A percentile compares a stretch with the other conserved stretches of the same genome.
These are phyloP conservation scores for Fusarium luffae DNA, from an alignment of 2,329 filamentous ascomycete species.

Conservation along the genomic window DNA sequence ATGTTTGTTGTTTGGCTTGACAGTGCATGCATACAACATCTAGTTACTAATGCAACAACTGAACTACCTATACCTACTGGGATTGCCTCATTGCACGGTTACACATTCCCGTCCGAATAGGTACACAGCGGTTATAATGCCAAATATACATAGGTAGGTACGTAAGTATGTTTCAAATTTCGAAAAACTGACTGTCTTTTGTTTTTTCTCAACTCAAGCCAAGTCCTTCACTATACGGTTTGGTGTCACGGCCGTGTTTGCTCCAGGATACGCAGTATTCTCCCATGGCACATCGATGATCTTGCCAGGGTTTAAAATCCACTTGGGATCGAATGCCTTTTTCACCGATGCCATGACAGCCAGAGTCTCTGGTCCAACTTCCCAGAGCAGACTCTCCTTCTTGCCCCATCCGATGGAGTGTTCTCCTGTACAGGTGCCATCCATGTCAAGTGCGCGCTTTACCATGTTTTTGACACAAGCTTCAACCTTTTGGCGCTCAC, in stretches of 20 bases:
- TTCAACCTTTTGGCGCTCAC: constrained; percentile 80
- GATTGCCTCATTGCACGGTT: background rate
- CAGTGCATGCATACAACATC: background rate
- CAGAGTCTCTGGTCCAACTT: constrained; percentile 83
- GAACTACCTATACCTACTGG: background rate
- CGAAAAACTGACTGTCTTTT: background rate
- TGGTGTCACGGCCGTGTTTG: constrained; percentile 42
- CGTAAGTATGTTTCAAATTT: background rate
- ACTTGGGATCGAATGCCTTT: constrained; percentile 81
- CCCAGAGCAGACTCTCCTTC: constrained; percentile 80
- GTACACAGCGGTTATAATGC: background rate
- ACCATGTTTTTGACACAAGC: constrained; percentile 91
- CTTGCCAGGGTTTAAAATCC: constrained; percentile 93
- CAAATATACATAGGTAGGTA: background rate
- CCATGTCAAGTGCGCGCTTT: constrained; percentile 89
- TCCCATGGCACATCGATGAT: constrained; percentile 77
- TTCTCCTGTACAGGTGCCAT: constrained; percentile 91
- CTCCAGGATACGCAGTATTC: constrained; percentile 36
- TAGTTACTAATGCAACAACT: background rate
- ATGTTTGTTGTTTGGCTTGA: constrained; percentile 4
- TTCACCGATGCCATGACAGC: constrained; percentile 89
- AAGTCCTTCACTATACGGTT: constrained; percentile 27
- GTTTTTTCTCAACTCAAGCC: background rate
- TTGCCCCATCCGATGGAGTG: constrained; percentile 89
- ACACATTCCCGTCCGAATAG: background rate